These are phyloP conservation scores for Metschnikowia reukaufii DNA, from an alignment of 805 yeast genomes.

Conservation along the genomic window DNA sequence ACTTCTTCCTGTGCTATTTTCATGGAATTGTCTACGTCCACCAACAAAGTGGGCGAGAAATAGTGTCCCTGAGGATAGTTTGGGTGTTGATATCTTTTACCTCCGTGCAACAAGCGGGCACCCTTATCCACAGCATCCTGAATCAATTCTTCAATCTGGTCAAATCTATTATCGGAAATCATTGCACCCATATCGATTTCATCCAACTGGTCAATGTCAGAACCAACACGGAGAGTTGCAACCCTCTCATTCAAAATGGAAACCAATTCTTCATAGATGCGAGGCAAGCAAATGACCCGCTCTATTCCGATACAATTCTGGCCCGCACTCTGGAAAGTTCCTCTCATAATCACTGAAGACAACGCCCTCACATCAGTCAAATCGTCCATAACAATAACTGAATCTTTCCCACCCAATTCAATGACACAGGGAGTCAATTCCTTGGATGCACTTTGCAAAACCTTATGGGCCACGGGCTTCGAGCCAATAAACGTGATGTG, in stretches of 20 bases:
- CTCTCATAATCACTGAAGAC: constrained; percentile 80
- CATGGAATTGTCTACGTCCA: constrained; percentile 75
- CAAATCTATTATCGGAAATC: constrained; percentile 77
- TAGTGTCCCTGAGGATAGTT: constrained; percentile 95
- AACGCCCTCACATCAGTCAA: constrained; percentile 56
- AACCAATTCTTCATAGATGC: constrained; percentile 63
- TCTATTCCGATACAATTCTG: constrained; percentile 98
- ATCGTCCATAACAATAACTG: constrained; percentile 83
- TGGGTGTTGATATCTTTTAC: constrained; percentile 78
- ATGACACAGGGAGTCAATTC: constrained; percentile 93
- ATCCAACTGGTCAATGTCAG: constrained; percentile 87
- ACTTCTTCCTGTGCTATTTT: constrained; percentile 84
- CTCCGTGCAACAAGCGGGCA: constrained; percentile 82
- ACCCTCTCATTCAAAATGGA: constrained; percentile 58
- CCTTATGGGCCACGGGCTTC: constrained; percentile 89
- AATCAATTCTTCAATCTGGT: constrained; percentile 62
- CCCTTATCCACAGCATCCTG: constrained; percentile 75
- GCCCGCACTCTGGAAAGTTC: constrained; percentile 95
- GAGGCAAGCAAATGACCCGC: constrained; percentile 79
- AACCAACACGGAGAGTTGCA: constrained; percentile 69
- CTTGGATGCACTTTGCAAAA: constrained; percentile 77
- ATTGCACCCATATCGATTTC: constrained; percentile 97
- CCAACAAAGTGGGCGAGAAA: constrained; percentile 84
- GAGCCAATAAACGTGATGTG: constrained; percentile 97
- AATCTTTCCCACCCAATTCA: constrained; percentile 96